Conservation (phyloP, 2,329 filamentous ascomycete species). For the Drechslera avenae region DNA sequence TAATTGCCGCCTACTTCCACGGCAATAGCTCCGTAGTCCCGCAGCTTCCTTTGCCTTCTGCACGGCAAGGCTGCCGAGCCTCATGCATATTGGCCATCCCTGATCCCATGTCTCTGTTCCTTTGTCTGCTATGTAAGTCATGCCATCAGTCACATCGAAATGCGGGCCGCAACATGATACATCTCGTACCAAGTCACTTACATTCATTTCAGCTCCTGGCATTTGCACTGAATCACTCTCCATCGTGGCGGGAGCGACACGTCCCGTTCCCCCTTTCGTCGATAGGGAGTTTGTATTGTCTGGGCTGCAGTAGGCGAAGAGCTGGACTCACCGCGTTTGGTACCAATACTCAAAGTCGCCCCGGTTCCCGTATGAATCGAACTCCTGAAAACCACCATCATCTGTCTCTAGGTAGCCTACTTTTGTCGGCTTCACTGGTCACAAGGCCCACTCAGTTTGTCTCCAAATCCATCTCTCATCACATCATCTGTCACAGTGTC, state of each 20-base stretch:
- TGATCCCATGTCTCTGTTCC: conserved; percentile 39
- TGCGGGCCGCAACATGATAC: conserved; percentile 41
- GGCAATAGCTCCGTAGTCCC: conserved; percentile 36
- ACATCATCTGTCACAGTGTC: conserved; percentile 25
- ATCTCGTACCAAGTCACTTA: conserved; percentile 40
- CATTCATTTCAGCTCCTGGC: conserved; percentile 43
- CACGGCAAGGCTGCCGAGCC: conserved; percentile 36
- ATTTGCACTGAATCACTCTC: conserved; percentile 45
- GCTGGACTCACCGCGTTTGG: conserved; percentile 35
- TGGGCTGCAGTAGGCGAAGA: conserved; percentile 34
- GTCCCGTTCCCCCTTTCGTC: conserved; percentile 41
- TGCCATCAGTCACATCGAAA: conserved; percentile 36
- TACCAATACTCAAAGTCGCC: conserved; percentile 43
- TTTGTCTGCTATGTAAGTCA: conserved; percentile 48
- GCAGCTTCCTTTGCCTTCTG: conserved; percentile 27
- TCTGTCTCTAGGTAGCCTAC: conserved; percentile 42
- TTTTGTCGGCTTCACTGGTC: conserved; percentile 34
- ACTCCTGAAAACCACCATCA: conserved; percentile 38
- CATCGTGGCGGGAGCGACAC: conserved; percentile 33
- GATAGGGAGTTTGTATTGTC: conserved; percentile 35
- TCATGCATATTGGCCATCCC: conserved; percentile 32
- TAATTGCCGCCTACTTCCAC: conserved; percentile 34
- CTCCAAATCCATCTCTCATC: conserved; percentile 27
- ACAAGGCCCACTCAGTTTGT: conserved; percentile 36
- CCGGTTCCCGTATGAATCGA: conserved; percentile 48